These are phyloP conservation scores for Daucus carota DNA, from an alignment of 129 eudicot species.

Conservation along the genomic window DH1_v3.0 NC_030381.2:49211001-49211500, in stretches of 20 bases:
- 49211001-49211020: constrained; percentile 70
- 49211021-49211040: constrained; percentile 94
- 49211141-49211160: background rate
- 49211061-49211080: constrained; percentile 60
- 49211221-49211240: constrained; percentile 93
- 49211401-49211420: background rate
- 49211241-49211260: constrained; percentile 88
- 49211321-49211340: background rate
- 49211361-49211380: background rate
- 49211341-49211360: background rate
- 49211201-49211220: constrained; percentile 96
- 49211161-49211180: background rate
- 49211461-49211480: background rate
- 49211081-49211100: constrained; percentile 29
- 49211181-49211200: constrained; percentile 20
- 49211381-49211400: background rate
- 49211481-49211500: background rate
- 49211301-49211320: constrained; percentile 79
- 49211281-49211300: constrained; percentile 65
- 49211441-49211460: background rate
- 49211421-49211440: background rate
- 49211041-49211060: constrained; percentile 99
- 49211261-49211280: constrained; percentile 66
- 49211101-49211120: constrained; percentile 88
- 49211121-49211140: background rate